These are phyloP conservation scores for Apophysomyces ossiformis DNA, from an alignment of 371 early-diverging fungal species.

Conservation along the genomic window DNA sequence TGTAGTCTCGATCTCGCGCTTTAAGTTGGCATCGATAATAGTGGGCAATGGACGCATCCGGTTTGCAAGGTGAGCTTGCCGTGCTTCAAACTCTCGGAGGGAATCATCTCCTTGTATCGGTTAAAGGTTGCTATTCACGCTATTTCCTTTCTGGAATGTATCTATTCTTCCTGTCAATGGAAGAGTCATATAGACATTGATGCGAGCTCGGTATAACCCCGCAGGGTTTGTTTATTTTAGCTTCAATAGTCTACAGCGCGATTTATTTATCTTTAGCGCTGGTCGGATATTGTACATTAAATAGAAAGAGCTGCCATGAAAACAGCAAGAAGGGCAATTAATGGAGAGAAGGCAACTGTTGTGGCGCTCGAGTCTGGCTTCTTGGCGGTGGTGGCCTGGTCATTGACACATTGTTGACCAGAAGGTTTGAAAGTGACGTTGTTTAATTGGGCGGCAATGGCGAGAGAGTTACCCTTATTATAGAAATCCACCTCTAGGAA, in stretches of 20 bases:
- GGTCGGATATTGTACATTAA: neutral
- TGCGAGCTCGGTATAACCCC: too few species aligned
- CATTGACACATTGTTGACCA: neutral
- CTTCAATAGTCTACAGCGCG: neutral
- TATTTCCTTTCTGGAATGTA: too few species aligned
- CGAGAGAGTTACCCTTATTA: slow-evolving; percentile 60
- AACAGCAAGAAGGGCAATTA: neutral
- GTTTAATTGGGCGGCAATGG: slow-evolving; percentile 66
- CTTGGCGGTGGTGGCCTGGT: neutral
- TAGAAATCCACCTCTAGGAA: slow-evolving; percentile 81
- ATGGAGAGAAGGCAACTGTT: neutral
- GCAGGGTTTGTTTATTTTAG: too few species aligned
- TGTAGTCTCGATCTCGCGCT: too few species aligned
- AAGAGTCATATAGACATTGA: too few species aligned
- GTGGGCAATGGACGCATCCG: too few species aligned
- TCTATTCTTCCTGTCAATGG: too few species aligned
- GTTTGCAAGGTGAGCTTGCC: too few species aligned
- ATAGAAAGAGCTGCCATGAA: neutral
- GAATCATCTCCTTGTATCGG: too few species aligned
- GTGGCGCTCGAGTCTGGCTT: neutral
- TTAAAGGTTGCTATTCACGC: too few species aligned
- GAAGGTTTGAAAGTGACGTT: slow-evolving; percentile 54
- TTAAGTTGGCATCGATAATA: neutral
- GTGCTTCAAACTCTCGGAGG: too few species aligned
- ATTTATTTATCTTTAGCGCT: neutral